These are phyloP conservation scores for Auriscalpium microsporum DNA, from an alignment of 768 basidiomycete genomes.

Conservation along the genomic window DNA sequence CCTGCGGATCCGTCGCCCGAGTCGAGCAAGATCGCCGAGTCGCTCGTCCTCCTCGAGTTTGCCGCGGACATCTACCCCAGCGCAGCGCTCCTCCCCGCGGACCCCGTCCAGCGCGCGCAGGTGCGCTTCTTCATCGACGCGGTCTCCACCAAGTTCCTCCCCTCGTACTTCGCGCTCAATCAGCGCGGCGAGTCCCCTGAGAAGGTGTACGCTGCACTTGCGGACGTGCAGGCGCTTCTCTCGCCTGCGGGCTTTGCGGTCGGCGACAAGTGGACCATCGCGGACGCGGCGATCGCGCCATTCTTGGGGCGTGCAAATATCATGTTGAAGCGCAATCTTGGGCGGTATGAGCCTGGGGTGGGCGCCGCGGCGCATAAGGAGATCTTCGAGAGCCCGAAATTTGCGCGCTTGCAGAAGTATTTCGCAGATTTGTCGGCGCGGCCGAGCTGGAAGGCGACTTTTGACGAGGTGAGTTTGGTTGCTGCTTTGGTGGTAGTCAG, in stretches of 20 bases:
- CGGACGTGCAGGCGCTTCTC: constrained; percentile 39
- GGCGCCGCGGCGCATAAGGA: constrained; percentile 35
- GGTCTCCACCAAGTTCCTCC: constrained; percentile 33
- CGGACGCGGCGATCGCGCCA: constrained; percentile 50
- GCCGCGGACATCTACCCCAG: constrained; percentile 46
- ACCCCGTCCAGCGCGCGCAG: constrained; percentile 45
- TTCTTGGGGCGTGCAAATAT: constrained; percentile 44
- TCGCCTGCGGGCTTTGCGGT: constrained; percentile 34
- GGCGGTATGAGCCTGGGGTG: constrained; percentile 29
- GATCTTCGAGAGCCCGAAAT: constrained; percentile 33
- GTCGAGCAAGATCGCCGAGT: constrained; percentile 50
- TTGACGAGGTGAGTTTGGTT: constrained; percentile 33
- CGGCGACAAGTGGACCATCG: constrained; percentile 41
- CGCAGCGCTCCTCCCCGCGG: constrained; percentile 38
- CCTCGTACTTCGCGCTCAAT: constrained; percentile 28
- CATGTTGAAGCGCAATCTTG: constrained; percentile 37
- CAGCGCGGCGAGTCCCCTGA: constrained; percentile 28
- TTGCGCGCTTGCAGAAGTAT: constrained; percentile 40
- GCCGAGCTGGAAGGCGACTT: constrained; percentile 44
- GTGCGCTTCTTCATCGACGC: constrained; percentile 52
- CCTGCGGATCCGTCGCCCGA: constrained; percentile 45
- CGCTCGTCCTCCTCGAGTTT: constrained; percentile 53
- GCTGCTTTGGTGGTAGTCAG: background rate
- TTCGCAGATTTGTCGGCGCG: constrained; percentile 35
- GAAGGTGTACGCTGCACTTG: constrained; percentile 32